phyloP scores from a whole-genome alignment of 192 early-diverging fungal genomes.

The Coemansia sp. region DNA sequence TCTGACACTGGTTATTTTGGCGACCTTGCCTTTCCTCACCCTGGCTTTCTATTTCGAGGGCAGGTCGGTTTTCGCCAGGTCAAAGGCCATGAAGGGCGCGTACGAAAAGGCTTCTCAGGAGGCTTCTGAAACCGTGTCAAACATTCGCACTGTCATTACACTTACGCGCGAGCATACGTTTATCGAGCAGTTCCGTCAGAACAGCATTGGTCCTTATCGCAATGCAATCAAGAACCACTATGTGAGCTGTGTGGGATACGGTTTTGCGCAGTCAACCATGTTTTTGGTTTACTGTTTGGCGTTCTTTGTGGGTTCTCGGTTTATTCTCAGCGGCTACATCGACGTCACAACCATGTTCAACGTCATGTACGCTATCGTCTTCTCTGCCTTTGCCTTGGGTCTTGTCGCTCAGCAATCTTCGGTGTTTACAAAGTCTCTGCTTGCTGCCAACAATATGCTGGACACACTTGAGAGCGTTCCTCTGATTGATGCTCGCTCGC shows the following conservation, averaged over 20 bases:
- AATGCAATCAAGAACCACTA: conserved; percentile 65
- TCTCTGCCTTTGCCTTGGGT: conserved; percentile 65
- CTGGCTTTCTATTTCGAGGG: conserved; percentile 43
- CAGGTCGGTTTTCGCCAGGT: conserved; percentile 42
- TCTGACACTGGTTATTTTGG: conserved; percentile 75
- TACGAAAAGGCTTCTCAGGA: conserved; percentile 80
- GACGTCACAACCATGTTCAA: conserved; percentile 58
- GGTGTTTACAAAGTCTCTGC: conserved; percentile 74
- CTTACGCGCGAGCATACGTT: conserved; percentile 75
- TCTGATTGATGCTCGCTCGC: conserved; percentile 57
- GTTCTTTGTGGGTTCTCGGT: conserved; percentile 71
- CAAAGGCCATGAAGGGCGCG: conserved; percentile 64
- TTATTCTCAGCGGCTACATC: conserved; percentile 57
- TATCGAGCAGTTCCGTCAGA: conserved; percentile 60
- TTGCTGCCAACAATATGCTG: conserved; percentile 73
- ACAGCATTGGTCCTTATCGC: conserved; percentile 68
- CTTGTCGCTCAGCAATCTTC: conserved; percentile 70
- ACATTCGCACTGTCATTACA: conserved; percentile 84
- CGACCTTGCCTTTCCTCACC: conserved; percentile 61
- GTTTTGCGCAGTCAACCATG: conserved; percentile 68
- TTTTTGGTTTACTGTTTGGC: conserved; percentile 75
- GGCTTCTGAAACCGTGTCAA: conserved; percentile 79
- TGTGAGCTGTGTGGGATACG: conserved; percentile 70
- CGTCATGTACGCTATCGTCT: conserved; percentile 78
- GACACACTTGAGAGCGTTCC: conserved; percentile 70